phyloP scores from a whole-genome alignment of 306 rosid genomes.

The Citrullus mucosospermus region DNA sequence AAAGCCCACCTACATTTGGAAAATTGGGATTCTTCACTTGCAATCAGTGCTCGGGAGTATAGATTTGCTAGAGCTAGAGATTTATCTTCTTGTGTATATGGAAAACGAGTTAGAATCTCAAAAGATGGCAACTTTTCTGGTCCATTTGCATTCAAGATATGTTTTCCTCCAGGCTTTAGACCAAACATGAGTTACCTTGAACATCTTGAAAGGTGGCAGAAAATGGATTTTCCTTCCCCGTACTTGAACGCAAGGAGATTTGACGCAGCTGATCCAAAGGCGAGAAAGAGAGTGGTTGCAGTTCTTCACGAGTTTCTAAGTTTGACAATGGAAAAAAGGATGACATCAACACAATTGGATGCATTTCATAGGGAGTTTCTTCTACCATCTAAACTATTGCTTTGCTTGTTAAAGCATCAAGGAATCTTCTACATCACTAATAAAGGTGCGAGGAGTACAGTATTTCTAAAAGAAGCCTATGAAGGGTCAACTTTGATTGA shows the following conservation, averaged over 20 bases:
- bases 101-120: slow-evolving; percentile 43
- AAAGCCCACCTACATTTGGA: slow-evolving; percentile 46
- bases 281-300: slow-evolving; percentile 59
- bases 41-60: slow-evolving; percentile 48
- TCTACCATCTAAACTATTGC: slow-evolving; percentile 58
- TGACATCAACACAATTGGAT: slow-evolving; percentile 73
- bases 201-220: slow-evolving; percentile 68
- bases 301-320: slow-evolving; percentile 84
- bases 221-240: slow-evolving; percentile 76
- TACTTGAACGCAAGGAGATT: slow-evolving; percentile 77
- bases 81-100: slow-evolving; percentile 9
- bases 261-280: slow-evolving; percentile 42
- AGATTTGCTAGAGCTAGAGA: slow-evolving; percentile 27
- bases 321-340: slow-evolving; percentile 64
- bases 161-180: slow-evolving; percentile 59
- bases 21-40: slow-evolving; percentile 68
- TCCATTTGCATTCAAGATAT: slow-evolving; percentile 47
- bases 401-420: slow-evolving; percentile 70
- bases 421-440: slow-evolving; percentile 87
- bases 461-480: slow-evolving; percentile 59
- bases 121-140: slow-evolving; percentile 58
- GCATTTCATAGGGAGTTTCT: slow-evolving; percentile 61
- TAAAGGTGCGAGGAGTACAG: slow-evolving; percentile 70
- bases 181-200: slow-evolving; percentile 54
- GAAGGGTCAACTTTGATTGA: slow-evolving; percentile 37